Evolutionary conservation across 768 basidiomycete genomes (phyloP), one percentile per base, ranked within the genome.

Genomic region (Lyophyllum atratum): DNA sequence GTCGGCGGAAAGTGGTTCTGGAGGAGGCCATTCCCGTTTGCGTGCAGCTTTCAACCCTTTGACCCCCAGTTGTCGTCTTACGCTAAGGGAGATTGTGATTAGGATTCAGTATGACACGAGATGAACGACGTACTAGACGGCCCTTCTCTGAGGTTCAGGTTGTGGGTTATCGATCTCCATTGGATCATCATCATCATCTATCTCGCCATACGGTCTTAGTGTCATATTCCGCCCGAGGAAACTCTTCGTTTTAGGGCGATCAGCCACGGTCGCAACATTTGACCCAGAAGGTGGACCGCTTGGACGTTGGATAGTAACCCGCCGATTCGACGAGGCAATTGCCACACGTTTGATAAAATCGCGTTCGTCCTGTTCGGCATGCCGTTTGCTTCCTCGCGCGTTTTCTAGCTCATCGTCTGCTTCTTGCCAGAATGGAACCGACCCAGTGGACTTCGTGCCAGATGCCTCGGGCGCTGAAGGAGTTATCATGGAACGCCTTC

Each of bases 31-130:
- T 59, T 63, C 61, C 19, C 57, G 59, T 52, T 65, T 65, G 28
- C 64, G 64, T 21, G 64, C 64, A n/a, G 58, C 64, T 57, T 65
- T 65, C 10, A 58, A 10, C 0, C 51, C 64, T 57, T 65, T 65
- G 14, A 59, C 12, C 0, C 52, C 64, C 24, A 39, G 48, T 43
- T 65, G 64, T n/a, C n/a, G 45, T 34, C 7, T n/a, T n/a, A 28
- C 14, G 10, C 61, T 62, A 48, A 11, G 9, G 19, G 28, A 1
- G 51, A 17, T 22, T 29, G 17, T 21, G 34, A 43, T 42, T 6
- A 28, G 29, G n/a, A 15, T 52, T 11, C 17, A 5, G 40, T 10
- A 29, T n/a, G 17, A 37, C 22, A 42, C n/a, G 9, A 50, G 3
- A 24, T 19, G 28, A 14, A 17, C 11, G 29, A 17, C 46, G 22